Evolutionary conservation across 306 rosid genomes (phyloP).

Genomic region (Gillenia trifoliata): DNA sequence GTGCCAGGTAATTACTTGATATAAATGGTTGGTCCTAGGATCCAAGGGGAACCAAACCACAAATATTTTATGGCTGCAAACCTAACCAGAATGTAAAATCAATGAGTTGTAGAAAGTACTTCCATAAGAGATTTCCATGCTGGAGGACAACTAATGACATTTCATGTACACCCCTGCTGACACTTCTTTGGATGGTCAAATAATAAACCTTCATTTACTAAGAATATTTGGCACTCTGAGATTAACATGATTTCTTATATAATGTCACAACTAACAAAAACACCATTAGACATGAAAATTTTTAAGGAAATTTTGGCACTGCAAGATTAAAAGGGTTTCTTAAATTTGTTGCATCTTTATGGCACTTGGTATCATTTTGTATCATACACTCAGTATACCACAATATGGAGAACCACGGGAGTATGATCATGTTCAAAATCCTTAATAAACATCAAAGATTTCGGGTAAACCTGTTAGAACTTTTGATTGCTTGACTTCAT

Average conservation of each 20-base stretch:
- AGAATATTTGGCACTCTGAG: background rate
- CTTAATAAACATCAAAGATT: background rate
- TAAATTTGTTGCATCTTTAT: background rate
- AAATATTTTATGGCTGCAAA: background rate
- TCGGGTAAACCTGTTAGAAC: conserved; percentile 67
- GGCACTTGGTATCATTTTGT: background rate
- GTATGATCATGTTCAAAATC: background rate
- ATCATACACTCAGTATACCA: background rate
- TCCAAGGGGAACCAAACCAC: background rate
- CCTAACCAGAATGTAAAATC: background rate
- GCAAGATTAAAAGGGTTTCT: background rate
- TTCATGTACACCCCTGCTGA: background rate
- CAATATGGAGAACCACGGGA: background rate
- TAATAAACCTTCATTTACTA: background rate
- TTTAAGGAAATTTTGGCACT: background rate
- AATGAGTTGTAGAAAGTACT: background rate
- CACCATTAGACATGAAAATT: background rate
- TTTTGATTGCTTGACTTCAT: conserved; percentile 99
- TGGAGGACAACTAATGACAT: background rate
- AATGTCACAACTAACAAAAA: background rate
- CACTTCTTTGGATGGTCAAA: background rate
- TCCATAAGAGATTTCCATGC: background rate
- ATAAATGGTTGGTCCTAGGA: background rate
- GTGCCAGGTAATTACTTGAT: too few species aligned
- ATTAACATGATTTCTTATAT: background rate